phyloP scores from a whole-genome alignment of 805 yeast species.

The Phaffomyces opuntiae region DNA sequence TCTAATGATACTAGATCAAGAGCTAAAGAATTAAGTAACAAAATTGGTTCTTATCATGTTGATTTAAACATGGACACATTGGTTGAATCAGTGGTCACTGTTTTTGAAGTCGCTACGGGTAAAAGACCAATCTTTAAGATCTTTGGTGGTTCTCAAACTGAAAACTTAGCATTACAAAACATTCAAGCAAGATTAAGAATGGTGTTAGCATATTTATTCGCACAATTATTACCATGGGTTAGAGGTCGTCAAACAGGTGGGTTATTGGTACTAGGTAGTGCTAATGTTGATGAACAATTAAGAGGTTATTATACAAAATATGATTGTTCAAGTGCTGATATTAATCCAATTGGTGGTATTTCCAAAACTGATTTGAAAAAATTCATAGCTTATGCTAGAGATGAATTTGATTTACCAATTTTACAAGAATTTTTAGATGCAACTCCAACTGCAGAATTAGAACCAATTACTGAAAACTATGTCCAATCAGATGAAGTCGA shows the following conservation, averaged over 20 bases:
- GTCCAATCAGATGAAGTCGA: slow-evolving; percentile 96
- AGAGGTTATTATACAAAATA: slow-evolving; percentile 95
- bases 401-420: slow-evolving; percentile 66
- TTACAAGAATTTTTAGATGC: slow-evolving; percentile 77
- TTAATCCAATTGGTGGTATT: slow-evolving; percentile 98
- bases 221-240: slow-evolving; percentile 93
- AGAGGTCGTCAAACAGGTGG: slow-evolving; percentile 66
- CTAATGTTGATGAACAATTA: slow-evolving; percentile 94
- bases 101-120: slow-evolving; percentile 88
- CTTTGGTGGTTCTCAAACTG: slow-evolving; percentile 89
- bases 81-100: slow-evolving; percentile 62
- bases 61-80: slow-evolving; percentile 87
- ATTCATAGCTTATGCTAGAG: slow-evolving; percentile 76
- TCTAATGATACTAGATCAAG: slow-evolving; percentile 80
- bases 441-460: slow-evolving; percentile 96
- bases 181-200: slow-evolving; percentile 94
- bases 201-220: slow-evolving; percentile 91
- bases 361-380: slow-evolving; percentile 88
- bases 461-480: slow-evolving; percentile 87
- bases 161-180: slow-evolving; percentile 90
- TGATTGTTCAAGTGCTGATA: slow-evolving; percentile 95
- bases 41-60: slow-evolving; percentile 83
- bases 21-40: slow-evolving; percentile 66
- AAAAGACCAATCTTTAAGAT: slow-evolving; percentile 82
- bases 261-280: slow-evolving; percentile 85